A percentile compares a stretch with the other conserved stretches of the same genome.
phyloP scores from a whole-genome alignment of 495 filamentous ascomycete species.

The Parathielavia appendiculata region DNA sequence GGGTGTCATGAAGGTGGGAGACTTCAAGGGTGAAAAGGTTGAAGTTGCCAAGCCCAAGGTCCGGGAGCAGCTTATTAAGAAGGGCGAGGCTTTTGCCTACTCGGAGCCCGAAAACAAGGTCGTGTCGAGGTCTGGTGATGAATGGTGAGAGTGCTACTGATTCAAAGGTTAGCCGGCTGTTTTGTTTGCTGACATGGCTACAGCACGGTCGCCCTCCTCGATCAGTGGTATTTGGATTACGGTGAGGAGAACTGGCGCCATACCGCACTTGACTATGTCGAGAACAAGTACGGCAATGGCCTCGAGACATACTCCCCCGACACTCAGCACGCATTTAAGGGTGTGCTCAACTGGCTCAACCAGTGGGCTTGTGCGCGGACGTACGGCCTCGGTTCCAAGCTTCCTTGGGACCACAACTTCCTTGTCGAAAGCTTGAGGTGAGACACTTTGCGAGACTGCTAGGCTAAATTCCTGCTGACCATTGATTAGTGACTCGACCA shows the following conservation, averaged over 20 bases:
- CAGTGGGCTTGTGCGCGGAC: slow-evolving; percentile 93
- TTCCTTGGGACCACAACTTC: slow-evolving; percentile 91
- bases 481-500: slow-evolving; percentile 80
- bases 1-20: slow-evolving; percentile 82
- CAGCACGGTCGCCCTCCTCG: slow-evolving; percentile 86
- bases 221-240: slow-evolving; percentile 97
- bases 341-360: slow-evolving; percentile 82
- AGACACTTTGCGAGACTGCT: not conserved
- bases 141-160: slow-evolving; percentile 30
- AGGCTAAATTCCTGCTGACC: not conserved
- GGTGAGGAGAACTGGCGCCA: slow-evolving; percentile 76
- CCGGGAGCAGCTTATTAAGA: slow-evolving; percentile 68
- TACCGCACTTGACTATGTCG: slow-evolving; percentile 65
- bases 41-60: slow-evolving; percentile 83
- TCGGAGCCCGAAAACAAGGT: slow-evolving; percentile 89
- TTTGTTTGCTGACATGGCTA: not conserved
- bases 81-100: slow-evolving; percentile 80
- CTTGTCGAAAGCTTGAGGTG: slow-evolving; percentile 66
- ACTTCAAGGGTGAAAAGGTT: slow-evolving; percentile 83
- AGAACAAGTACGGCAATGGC: slow-evolving; percentile 53
- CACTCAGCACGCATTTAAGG: slow-evolving; percentile 76
- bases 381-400: slow-evolving; percentile 87
- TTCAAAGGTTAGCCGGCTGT: too few relatives aligned
- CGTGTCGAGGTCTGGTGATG: slow-evolving; percentile 77
- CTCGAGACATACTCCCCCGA: slow-evolving; percentile 76